phyloP scores from a whole-genome alignment of 805 yeast genomes.

The Sugiyamaella marilandica region DNA sequence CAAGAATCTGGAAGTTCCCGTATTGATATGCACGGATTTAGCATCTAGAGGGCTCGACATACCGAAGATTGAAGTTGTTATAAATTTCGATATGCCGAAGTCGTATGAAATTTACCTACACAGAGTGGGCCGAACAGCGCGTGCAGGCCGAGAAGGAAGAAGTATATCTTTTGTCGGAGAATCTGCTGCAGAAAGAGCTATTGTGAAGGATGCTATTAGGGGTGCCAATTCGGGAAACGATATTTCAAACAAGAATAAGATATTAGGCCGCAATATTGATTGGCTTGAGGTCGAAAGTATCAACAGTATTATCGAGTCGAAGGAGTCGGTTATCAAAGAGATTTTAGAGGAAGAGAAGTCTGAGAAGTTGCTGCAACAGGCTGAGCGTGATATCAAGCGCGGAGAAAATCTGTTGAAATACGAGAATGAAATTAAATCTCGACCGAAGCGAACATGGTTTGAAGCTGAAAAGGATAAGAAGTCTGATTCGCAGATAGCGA shows the following conservation, averaged over 20 bases:
- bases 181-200: conserved; percentile 73
- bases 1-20: conserved; percentile 76
- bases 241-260: conserved; percentile 35
- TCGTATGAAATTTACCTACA: conserved; percentile 87
- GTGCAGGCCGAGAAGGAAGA: conserved; percentile 96
- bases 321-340: conserved; percentile 61
- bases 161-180: conserved; percentile 95
- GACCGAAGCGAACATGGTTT: conserved; percentile 98
- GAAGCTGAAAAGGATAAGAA: conserved; percentile 54
- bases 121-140: conserved; percentile 98
- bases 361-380: conserved; percentile 78
- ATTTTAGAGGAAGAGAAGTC: conserved; percentile 82
- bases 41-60: conserved; percentile 99
- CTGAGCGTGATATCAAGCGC: conserved; percentile 85
- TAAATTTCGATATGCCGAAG: conserved; percentile 95
- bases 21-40: conserved; percentile 91
- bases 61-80: conserved; percentile 91
- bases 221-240: conserved; percentile 33
- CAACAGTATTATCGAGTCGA: conserved; percentile 54
- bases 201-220: conserved; percentile 87
- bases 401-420: conserved; percentile 81
- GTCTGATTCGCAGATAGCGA: conserved; percentile 19
- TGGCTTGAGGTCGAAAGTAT: conserved; percentile 79
- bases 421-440: conserved; percentile 72
- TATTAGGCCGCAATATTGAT: conserved; percentile 82